Evolutionary conservation across 345 rosid genomes (phyloP), one percentile per base, ranked within the genome.

Genomic region (Melaleuca quinquenervia): DNA sequence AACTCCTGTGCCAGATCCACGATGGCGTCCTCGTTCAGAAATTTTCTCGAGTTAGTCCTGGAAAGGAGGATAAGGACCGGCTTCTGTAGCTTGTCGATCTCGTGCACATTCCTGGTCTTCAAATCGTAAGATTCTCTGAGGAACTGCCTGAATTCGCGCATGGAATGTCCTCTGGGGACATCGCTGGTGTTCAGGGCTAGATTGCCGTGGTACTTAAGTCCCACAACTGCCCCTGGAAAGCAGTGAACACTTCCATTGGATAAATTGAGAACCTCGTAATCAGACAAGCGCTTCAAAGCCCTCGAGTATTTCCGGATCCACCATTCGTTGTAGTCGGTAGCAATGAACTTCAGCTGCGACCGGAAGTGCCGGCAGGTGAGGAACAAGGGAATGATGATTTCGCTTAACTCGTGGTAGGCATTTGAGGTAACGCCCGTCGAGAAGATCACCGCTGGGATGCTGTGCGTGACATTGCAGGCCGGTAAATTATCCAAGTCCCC

Each of bases 61-160:
- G 94, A 89, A 49, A 92, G 82, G 15, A 91, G 86, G 83, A 91
- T 22, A 50, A 93, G 82, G 80, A 62, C 82, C 13, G 92, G 92
- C 62, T 88, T 89, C 41, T 12, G 26, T 70, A 36, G 78, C 48
- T 32, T 36, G 5, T 1, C 14, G 1, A 36, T 52, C 36, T 52
- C 62, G 1, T 54, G 49, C 27, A 85, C 52, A 12, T 52, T 76
- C 44, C 18, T 75, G 48, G 48, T 45, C 48, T 85, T 52, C 48
- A 85, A 51, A 45, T 56, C 14, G 82, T 85, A 70, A 27, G 86
- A 54, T 21, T 85, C 51, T 52, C 86, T 52, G n/a, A 85, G 83
- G 64, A 85, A 74, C 24, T 62, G 83, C 83, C 86, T 32, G 83
- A 85, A 85, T 16, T 76, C 83, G 20, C 15, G 50, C 86, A 76